Evolutionary conservation across 176 grass and related monocot genomes (phyloP).

Genomic region (Oryza coarctata): DNA sequence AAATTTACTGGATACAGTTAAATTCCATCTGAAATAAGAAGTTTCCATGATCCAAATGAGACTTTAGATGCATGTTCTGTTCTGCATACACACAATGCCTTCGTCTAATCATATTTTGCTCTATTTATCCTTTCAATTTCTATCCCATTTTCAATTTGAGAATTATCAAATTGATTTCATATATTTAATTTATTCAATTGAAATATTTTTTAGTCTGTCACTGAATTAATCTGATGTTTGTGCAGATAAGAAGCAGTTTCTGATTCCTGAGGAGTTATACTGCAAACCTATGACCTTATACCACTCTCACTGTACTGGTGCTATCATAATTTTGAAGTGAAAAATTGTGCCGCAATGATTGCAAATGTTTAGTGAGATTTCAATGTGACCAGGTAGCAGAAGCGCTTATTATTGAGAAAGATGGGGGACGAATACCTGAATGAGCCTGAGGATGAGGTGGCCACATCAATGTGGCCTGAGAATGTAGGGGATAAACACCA

Average conservation of each 20-base stretch:
- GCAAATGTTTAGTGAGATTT: slow-evolving; percentile 24
- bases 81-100: background rate
- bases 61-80: background rate
- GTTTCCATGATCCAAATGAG: background rate
- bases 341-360: background rate
- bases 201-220: background rate
- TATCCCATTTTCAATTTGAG: background rate
- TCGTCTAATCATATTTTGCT: slow-evolving; percentile 18
- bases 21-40: background rate
- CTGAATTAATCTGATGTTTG: background rate
- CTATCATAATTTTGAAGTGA: slow-evolving; percentile 22
- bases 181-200: background rate
- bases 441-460: slow-evolving; percentile 60
- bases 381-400: slow-evolving; percentile 18
- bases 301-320: background rate
- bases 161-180: background rate
- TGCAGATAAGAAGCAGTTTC: slow-evolving; percentile 35
- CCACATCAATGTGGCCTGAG: slow-evolving; percentile 83
- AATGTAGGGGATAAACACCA: slow-evolving; percentile 59
- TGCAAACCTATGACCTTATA: background rate
- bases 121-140: background rate
- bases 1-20: too few relatives aligned
- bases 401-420: slow-evolving; percentile 17
- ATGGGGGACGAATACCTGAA: slow-evolving; percentile 66
- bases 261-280: slow-evolving; percentile 11